Evolutionary conservation across 805 yeast genomes (phyloP).

Genomic region (Nakazawaea holstii): DNA sequence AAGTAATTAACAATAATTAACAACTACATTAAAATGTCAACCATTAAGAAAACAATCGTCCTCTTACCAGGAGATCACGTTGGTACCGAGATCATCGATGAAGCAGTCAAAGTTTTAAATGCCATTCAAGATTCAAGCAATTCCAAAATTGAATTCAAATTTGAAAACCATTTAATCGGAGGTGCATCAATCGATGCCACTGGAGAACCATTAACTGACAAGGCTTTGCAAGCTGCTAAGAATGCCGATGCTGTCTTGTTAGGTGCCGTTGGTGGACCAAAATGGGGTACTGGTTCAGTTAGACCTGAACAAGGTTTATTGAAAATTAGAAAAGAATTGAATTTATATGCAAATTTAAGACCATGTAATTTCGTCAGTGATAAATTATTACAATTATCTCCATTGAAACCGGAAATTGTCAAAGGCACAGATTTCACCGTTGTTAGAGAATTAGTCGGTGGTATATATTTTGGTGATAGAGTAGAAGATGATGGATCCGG

Average conservation of each 20-base stretch:
- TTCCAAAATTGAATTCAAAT: constrained; percentile 67
- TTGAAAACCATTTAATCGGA: constrained; percentile 84
- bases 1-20: too few relatives aligned
- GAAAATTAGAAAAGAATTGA: constrained; percentile 90
- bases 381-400: constrained; percentile 76
- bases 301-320: constrained; percentile 97
- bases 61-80: constrained; percentile 96
- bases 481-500: constrained; percentile 86
- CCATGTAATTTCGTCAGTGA: constrained; percentile 94
- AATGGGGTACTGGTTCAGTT: constrained; percentile 96
- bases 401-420: constrained; percentile 79
- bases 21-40: too few relatives aligned
- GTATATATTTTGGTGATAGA: constrained; percentile 96
- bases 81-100: constrained; percentile 84
- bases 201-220: constrained; percentile 87
- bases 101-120: constrained; percentile 86
- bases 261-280: constrained; percentile 99
- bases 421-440: constrained; percentile 89
- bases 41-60: constrained; percentile 59
- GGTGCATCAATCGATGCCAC: constrained; percentile 98
- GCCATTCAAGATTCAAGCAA: constrained; percentile 58
- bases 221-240: constrained; percentile 76
- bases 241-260: constrained; percentile 89
- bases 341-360: constrained; percentile 91
- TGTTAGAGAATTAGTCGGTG: constrained; percentile 96